Conservation (phyloP, 176 grass and related monocot genomes). For the Raddia distichophylla region DNA sequence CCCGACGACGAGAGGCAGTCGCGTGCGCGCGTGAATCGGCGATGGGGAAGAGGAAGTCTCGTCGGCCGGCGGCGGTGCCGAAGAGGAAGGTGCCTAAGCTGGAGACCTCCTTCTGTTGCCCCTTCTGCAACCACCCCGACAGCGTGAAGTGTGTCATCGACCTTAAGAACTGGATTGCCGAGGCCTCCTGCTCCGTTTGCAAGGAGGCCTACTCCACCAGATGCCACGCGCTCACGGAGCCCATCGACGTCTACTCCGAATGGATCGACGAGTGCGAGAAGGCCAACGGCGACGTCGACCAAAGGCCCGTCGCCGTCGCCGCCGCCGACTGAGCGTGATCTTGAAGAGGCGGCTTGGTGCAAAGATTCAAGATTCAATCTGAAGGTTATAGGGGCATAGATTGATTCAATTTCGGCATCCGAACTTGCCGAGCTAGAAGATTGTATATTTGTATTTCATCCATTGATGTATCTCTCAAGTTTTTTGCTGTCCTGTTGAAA, state of each 20-base stretch:
- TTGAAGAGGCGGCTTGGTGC: too few relatives aligned
- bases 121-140: constrained; percentile 30
- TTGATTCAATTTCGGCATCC: too few relatives aligned
- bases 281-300: background rate
- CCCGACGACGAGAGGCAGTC: too few relatives aligned
- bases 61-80: background rate
- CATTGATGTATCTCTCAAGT: too few relatives aligned
- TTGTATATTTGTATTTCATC: too few relatives aligned
- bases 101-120: constrained; percentile 37
- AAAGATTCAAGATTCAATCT: too few relatives aligned
- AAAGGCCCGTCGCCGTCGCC: background rate
- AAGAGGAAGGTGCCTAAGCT: constrained; percentile 23
- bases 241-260: constrained; percentile 18
- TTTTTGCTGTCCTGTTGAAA: too few relatives aligned
- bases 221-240: background rate
- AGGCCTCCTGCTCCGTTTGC: background rate
- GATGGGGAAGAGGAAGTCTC: constrained; percentile 42
- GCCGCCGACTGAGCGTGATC: background rate
- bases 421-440: too few relatives aligned
- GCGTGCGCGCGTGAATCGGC: background rate
- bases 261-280: background rate
- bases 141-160: constrained; percentile 26
- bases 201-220: background rate
- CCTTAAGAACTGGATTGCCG: background rate
- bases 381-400: too few relatives aligned